Evolutionary conservation across 2,329 filamentous ascomycete genomes (phyloP).

Genomic region (Didymella segeticola): DNA sequence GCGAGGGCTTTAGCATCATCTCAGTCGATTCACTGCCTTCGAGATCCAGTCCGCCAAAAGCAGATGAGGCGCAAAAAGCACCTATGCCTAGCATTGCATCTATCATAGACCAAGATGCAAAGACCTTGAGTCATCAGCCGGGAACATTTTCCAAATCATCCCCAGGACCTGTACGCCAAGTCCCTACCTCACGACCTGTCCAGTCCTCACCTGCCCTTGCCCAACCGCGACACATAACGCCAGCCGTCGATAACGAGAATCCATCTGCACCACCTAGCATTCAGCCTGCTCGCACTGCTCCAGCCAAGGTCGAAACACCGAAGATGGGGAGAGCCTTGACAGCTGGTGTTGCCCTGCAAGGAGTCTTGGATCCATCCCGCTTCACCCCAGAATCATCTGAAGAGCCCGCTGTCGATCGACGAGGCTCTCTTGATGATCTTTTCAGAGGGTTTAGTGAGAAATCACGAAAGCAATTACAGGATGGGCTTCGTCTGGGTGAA

Average conservation of each 20-base stretch:
- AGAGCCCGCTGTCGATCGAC: slow-evolving; percentile 28
- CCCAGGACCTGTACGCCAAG: slow-evolving; percentile 11
- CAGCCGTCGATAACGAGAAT: slow-evolving; percentile 32
- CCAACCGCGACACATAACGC: slow-evolving; percentile 36
- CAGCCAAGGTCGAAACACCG: slow-evolving; percentile 38
- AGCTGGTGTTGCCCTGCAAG: slow-evolving; percentile 49
- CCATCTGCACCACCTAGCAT: slow-evolving; percentile 43
- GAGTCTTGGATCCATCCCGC: slow-evolving; percentile 41
- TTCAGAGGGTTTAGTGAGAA: slow-evolving; percentile 51
- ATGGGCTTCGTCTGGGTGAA: slow-evolving; percentile 48
- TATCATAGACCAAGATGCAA: slow-evolving; percentile 20
- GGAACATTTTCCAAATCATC: slow-evolving; percentile 10
- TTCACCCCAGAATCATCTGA: slow-evolving; percentile 37
- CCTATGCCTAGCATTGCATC: slow-evolving; percentile 13
- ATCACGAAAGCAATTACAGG: slow-evolving; percentile 47
- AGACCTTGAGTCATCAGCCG: not conserved
- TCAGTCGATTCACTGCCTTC: slow-evolving; percentile 56
- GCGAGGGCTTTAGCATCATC: slow-evolving; percentile 60
- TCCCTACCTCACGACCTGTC: slow-evolving; percentile 2
- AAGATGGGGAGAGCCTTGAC: slow-evolving; percentile 46
- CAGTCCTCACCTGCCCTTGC: slow-evolving; percentile 23
- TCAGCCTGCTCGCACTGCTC: slow-evolving; percentile 22
- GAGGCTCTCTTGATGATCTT: slow-evolving; percentile 41
- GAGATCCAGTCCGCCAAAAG: slow-evolving; percentile 36
- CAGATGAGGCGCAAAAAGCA: slow-evolving; percentile 12